A percentile compares a stretch with the other conserved stretches of the same genome.
These are phyloP conservation scores for Colletotrichum sp. DNA, from an alignment of 2,329 filamentous ascomycete species.

Conservation along the genomic window DNA sequence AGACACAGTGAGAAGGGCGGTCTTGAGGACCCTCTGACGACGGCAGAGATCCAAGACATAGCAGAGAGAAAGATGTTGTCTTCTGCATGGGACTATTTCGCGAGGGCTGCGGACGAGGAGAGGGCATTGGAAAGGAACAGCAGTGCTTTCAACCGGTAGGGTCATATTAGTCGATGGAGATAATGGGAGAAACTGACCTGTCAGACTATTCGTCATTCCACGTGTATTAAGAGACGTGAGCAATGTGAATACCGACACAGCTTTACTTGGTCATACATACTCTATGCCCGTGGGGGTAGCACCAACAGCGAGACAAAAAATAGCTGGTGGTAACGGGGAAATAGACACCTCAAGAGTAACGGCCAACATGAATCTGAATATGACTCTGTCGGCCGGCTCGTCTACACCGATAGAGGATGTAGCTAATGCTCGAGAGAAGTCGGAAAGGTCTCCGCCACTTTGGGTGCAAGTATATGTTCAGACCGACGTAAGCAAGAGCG, in stretches of 20 bases:
- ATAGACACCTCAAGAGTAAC: not conserved
- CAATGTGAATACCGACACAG: not conserved
- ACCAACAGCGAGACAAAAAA: not conserved
- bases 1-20: not conserved
- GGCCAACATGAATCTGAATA: not conserved
- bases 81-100: not conserved
- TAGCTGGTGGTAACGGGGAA: not conserved
- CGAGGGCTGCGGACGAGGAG: not conserved
- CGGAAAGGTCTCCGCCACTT: not conserved
- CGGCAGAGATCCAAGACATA: not conserved
- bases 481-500: not conserved
- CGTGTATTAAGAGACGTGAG: not conserved
- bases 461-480: not conserved
- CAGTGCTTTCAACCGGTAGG: not conserved
- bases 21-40: not conserved
- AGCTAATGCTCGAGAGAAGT: not conserved
- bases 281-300: not conserved
- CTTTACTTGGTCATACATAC: not conserved
- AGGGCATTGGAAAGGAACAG: not conserved
- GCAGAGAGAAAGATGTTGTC: not conserved
- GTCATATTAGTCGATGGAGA: not conserved
- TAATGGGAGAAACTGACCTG: not conserved
- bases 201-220: not conserved
- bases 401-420: not conserved
- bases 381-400: not conserved